Evolutionary conservation across 495 filamentous ascomycete species (phyloP).

Genomic region (Talaromyces stipitatus): DNA sequence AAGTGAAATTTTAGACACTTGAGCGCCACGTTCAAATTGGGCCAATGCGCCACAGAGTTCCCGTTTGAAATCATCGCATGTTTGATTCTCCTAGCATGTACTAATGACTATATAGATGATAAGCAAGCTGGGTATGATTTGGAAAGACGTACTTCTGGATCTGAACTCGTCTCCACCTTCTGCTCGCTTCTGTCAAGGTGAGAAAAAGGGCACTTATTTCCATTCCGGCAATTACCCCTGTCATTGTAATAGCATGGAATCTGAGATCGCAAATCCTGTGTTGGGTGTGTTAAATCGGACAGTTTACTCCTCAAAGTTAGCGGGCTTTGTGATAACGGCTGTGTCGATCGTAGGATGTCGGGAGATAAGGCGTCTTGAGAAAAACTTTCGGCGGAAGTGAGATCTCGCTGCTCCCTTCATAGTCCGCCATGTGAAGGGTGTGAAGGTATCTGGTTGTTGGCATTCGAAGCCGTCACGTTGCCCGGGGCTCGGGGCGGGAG

Average conservation of each 20-base stretch:
- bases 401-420: neutral
- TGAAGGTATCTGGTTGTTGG: neutral
- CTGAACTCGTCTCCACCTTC: neutral
- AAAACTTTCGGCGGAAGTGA: neutral
- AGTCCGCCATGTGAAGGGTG: neutral
- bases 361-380: neutral
- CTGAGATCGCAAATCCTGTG: neutral
- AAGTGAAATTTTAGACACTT: slow-evolving; percentile 11
- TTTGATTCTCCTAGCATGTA: neutral
- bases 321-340: neutral
- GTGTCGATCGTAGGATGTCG: neutral
- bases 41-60: slow-evolving; percentile 9
- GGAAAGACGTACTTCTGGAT: neutral
- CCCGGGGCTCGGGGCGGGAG: neutral
- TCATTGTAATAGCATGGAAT: neutral
- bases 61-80: slow-evolving; percentile 9
- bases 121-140: neutral
- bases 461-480: neutral
- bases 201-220: neutral
- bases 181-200: neutral
- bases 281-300: neutral
- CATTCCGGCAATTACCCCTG: neutral
- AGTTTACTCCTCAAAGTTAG: neutral
- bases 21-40: slow-evolving; percentile 6
- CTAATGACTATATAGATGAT: neutral